Conservation (phyloP, 1,284 basidiomycete species). For the Ceratobasidium sp. region DNA sequence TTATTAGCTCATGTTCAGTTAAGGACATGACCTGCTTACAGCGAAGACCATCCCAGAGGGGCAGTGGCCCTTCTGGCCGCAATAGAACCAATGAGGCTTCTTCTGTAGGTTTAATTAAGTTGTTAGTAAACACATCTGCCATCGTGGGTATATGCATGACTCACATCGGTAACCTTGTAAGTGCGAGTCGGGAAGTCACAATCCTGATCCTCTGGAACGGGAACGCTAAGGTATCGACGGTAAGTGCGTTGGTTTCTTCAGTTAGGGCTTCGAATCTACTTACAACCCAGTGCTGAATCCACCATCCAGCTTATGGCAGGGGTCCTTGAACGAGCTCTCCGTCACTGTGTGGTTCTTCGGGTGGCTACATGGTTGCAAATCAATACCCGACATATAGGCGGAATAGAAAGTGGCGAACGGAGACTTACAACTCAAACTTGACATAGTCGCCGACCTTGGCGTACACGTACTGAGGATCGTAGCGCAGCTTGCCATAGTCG, state of each 20-base stretch:
- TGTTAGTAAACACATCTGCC: too few relatives aligned
- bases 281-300: slow-evolving; percentile 27
- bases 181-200: not conserved
- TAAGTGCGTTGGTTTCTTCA: too few relatives aligned
- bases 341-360: slow-evolving; percentile 27
- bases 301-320: not conserved
- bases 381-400: too few relatives aligned
- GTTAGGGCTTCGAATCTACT: too few relatives aligned
- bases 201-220: not conserved
- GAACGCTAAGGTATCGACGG: not conserved
- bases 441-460: slow-evolving; percentile 24
- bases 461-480: slow-evolving; percentile 16
- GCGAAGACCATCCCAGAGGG: slow-evolving; percentile 45
- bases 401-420: too few relatives aligned
- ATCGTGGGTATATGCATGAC: too few relatives aligned
- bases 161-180: too few relatives aligned
- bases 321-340: slow-evolving; percentile 10
- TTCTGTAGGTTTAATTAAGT: too few relatives aligned
- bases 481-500: not conserved
- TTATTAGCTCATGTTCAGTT: not conserved
- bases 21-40: not conserved
- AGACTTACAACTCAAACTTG: slow-evolving; percentile 25
- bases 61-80: slow-evolving; percentile 34
- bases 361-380: slow-evolving; percentile 21
- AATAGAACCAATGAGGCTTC: slow-evolving; percentile 44